These are phyloP conservation scores for Globisporangium takayamanum DNA, from an alignment of 352 stramenopile species.

Conservation along the genomic window DNA sequence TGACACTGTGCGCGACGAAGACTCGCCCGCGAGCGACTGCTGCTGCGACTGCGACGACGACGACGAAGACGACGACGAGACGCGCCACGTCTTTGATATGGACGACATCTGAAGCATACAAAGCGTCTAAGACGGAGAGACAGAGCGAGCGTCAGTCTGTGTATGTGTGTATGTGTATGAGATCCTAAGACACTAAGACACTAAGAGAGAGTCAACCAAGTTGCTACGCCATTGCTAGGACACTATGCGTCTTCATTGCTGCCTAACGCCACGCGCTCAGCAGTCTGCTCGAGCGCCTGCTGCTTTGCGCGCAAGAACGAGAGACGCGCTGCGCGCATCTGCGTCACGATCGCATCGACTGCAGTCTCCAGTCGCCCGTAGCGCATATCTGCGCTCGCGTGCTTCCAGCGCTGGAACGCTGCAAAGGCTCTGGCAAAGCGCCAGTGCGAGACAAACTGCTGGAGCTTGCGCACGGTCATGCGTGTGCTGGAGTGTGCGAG, in stretches of 20 bases:
- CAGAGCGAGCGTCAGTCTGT: too few species aligned
- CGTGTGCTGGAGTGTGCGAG: neutral
- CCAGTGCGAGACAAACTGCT: slow-evolving; percentile 29
- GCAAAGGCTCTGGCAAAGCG: slow-evolving; percentile 19
- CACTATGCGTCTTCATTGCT: too few species aligned
- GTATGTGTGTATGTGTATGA: too few species aligned
- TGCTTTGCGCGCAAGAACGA: slow-evolving; percentile 20
- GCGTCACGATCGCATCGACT: slow-evolving; percentile 19
- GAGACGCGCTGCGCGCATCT: slow-evolving; percentile 30
- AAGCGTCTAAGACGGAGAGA: neutral
- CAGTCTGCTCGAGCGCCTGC: slow-evolving; percentile 18
- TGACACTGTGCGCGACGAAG: slow-evolving; percentile 29
- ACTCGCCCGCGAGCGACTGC: slow-evolving; percentile 15
- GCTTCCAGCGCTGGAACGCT: slow-evolving; percentile 36
- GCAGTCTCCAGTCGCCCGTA: slow-evolving; percentile 24
- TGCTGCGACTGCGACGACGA: slow-evolving; percentile 11
- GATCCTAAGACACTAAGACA: too few species aligned
- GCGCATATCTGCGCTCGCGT: slow-evolving; percentile 13
- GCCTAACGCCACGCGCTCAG: too few species aligned
- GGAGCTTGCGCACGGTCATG: slow-evolving; percentile 5
- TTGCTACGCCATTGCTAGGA: too few species aligned
- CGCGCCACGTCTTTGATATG: slow-evolving; percentile 50
- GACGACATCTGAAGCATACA: slow-evolving; percentile 36
- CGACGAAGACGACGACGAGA: slow-evolving; percentile 13
- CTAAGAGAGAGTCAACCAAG: too few species aligned